Percentiles rank a stretch among this genome's conserved stretches.
Conservation (phyloP, 306 rosid genomes). For the Quercus robur region DNA sequence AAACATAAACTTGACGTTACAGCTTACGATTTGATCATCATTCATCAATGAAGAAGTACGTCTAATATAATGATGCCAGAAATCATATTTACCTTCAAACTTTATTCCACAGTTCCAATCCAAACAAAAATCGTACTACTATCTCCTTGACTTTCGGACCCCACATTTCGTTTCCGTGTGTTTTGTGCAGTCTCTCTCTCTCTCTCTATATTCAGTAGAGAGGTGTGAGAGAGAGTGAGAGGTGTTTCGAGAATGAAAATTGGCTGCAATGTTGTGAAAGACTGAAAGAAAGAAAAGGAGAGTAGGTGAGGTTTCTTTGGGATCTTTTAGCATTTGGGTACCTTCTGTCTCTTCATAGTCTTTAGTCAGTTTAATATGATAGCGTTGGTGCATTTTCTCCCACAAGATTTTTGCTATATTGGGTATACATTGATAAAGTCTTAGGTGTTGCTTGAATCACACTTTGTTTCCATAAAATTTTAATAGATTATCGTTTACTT, state of each 20-base stretch:
- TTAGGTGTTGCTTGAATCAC: not conserved
- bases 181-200: conserved; percentile 5
- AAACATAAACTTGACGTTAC: not conserved
- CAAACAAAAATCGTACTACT: conserved; percentile 7
- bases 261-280: conserved; percentile 20
- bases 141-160: conserved; percentile 44
- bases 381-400: not conserved
- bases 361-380: conserved; percentile 7
- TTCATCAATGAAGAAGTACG: too few relatives aligned
- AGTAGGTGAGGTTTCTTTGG: conserved; percentile 9
- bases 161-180: conserved; percentile 48
- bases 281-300: not conserved
- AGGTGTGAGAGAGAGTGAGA: not conserved
- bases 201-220: too few relatives aligned
- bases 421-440: not conserved
- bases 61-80: not conserved
- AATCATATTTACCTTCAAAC: not conserved
- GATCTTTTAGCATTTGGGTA: not conserved
- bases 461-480: not conserved
- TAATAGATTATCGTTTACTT: not conserved
- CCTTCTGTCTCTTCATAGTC: not conserved
- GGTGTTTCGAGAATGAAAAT: too few relatives aligned
- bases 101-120: not conserved
- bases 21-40: not conserved
- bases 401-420: conserved; percentile 11